phyloP scores from a whole-genome alignment of 495 filamentous ascomycete genomes.

The Penicillium arizonense region DNA sequence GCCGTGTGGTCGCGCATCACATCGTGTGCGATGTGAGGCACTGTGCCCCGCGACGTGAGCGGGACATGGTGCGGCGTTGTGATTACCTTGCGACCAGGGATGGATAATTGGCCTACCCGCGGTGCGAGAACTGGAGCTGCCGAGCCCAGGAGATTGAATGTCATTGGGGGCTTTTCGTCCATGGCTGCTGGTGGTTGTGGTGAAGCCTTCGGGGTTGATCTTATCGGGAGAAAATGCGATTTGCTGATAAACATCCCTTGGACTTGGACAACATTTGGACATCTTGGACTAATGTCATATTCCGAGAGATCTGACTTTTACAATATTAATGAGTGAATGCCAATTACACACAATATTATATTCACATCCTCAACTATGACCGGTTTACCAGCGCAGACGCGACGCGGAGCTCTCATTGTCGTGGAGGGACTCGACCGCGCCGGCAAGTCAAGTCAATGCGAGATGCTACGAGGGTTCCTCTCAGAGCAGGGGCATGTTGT shows the following conservation, averaged over 20 bases:
- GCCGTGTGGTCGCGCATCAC: constrained; percentile 63
- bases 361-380: constrained; percentile 15
- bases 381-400: constrained; percentile 11
- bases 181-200: constrained; percentile 25
- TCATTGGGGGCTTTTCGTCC: constrained; percentile 24
- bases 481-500: constrained; percentile 60
- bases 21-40: constrained; percentile 90
- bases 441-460: constrained; percentile 93
- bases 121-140: constrained; percentile 33
- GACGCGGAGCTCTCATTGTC: constrained; percentile 76
- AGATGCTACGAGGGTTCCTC: constrained; percentile 64
- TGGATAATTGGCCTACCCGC: constrained; percentile 61
- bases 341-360: not conserved
- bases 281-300: not conserved
- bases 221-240: constrained; percentile 24
- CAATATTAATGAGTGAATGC: not conserved
- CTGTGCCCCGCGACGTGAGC: constrained; percentile 72
- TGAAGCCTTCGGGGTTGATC: constrained; percentile 7
- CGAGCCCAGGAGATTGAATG: constrained; percentile 30
- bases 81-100: constrained; percentile 58
- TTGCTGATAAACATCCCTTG: constrained; percentile 10
- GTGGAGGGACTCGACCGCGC: constrained; percentile 93
- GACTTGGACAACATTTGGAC: not conserved
- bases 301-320: not conserved
- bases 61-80: constrained; percentile 81